Evolutionary conservation across 129 eudicot genomes (phyloP), one percentile per base, ranked within the genome.

Genomic region (Escallonia herrerae): DNA sequence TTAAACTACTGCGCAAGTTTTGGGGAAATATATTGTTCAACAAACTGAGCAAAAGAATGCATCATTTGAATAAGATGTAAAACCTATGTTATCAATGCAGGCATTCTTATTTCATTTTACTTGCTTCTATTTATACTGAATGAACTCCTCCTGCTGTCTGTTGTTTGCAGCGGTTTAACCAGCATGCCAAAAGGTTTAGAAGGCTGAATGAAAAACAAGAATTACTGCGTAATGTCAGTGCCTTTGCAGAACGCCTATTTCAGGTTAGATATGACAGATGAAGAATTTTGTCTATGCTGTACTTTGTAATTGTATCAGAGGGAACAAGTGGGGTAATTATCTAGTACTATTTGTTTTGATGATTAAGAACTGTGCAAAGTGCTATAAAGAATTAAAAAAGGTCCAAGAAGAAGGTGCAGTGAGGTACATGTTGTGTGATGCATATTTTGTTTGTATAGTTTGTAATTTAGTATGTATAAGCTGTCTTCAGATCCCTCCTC

Each of bases 221-320:
- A n/a, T 10, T 85, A 79, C 72, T 84, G 62, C 84, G 82, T 49
- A 76, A 91, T 77, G 79, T 80, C 62, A 68, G 78, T 77, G 84
- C 78, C 5, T 91, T 76, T 72, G 78, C 95, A 5, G 95, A 87
- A 60, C 70, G 63, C 56, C 70, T 87, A 52, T 82, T 87, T 67
- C 81, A 84, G 82, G 97, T 84, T 69, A 57, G 15, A 63, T 50
- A 46, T 73, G 13, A 56, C 14, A 15, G 10, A 60, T 55, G 39
- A 61, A 51, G 52, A 48, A 38, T 54, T 64, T 44, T 22, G 33
- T 22, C 33, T 22, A 22, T 22, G 33, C 33, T 22, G 33, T 22
- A 22, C 33, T 22, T 22, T 22, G 33, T 22, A 22, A 22, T 22
- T 22, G 33, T 22, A 22, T 22, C 33, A 22, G 33, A 22, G 33